Evolutionary conservation across 202 grass and related monocot genomes (phyloP).

Genomic region (Panicum virgatum): DNA sequence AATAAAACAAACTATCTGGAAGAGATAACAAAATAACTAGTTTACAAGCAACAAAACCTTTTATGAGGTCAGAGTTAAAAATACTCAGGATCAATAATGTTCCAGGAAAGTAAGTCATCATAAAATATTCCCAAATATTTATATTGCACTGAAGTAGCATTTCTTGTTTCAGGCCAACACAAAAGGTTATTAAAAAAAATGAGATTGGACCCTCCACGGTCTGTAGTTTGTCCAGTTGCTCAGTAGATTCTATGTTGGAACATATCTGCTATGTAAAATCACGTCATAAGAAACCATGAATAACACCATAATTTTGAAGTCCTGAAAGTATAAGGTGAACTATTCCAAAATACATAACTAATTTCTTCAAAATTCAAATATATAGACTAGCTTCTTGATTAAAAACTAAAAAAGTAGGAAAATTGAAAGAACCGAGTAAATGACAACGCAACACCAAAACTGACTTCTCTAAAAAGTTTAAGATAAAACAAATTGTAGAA

Average conservation of each 20-base stretch:
- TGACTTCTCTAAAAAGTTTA: background rate
- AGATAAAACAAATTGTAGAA: slow-evolving; percentile 6
- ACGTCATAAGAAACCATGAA: background rate
- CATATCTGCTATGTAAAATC: background rate
- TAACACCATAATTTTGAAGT: background rate
- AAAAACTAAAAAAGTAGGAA: too few species aligned
- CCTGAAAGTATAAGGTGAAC: background rate
- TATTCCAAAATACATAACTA: background rate
- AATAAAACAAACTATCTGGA: background rate
- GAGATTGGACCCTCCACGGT: background rate
- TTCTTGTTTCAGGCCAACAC: background rate
- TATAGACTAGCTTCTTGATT: background rate
- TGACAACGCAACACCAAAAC: background rate
- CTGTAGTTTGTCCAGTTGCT: background rate
- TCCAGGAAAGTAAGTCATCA: background rate
- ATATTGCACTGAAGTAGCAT: background rate
- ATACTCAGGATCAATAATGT: background rate
- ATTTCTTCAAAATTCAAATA: background rate
- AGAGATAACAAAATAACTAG: background rate
- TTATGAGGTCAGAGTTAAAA: background rate
- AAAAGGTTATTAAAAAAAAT: background rate
- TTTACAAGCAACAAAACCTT: background rate
- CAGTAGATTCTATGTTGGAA: background rate
- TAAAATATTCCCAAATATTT: background rate
- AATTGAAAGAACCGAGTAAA: too few species aligned